Percentiles rank a stretch among this genome's conserved stretches.
Evolutionary conservation across 129 eudicot genomes (phyloP).

Genomic region (Silybum marianum): DNA sequence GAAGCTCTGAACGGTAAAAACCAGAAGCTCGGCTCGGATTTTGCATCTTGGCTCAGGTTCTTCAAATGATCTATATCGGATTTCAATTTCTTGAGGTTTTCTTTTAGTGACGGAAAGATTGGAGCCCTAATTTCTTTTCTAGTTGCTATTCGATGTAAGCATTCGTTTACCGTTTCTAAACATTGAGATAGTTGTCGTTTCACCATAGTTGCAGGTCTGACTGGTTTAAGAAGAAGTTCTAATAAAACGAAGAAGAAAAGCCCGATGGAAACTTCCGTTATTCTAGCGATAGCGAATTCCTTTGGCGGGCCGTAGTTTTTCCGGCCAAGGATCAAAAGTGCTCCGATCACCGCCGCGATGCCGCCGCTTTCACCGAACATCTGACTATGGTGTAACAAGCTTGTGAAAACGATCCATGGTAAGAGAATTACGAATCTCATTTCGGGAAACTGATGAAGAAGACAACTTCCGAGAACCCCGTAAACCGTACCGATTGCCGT

Average conservation of each 20-base stretch:
- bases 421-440: constrained; percentile 58
- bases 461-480: constrained; percentile 66
- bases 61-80: constrained; percentile 39
- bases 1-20: constrained; percentile 52
- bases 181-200: constrained; percentile 46
- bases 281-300: constrained; percentile 69
- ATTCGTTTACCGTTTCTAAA: constrained; percentile 45
- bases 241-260: constrained; percentile 53
- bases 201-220: constrained; percentile 62
- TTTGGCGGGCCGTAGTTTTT: constrained; percentile 62
- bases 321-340: constrained; percentile 77
- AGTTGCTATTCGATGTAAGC: constrained; percentile 37
- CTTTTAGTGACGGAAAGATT: constrained; percentile 28
- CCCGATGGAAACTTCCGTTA: constrained; percentile 80
- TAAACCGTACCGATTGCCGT: constrained; percentile 88
- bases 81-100: constrained; percentile 36
- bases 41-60: constrained; percentile 43
- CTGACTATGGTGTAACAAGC: constrained; percentile 61
- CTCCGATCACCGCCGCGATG: constrained; percentile 70
- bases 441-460: constrained; percentile 40
- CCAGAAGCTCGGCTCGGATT: constrained; percentile 72
- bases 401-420: constrained; percentile 85
- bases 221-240: constrained; percentile 59
- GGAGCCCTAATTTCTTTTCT: constrained; percentile 18
- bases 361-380: constrained; percentile 86